These are phyloP conservation scores for Phyllosticta citrichinensis DNA, from an alignment of 2,329 filamentous ascomycete genomes.

Conservation along the genomic window DNA sequence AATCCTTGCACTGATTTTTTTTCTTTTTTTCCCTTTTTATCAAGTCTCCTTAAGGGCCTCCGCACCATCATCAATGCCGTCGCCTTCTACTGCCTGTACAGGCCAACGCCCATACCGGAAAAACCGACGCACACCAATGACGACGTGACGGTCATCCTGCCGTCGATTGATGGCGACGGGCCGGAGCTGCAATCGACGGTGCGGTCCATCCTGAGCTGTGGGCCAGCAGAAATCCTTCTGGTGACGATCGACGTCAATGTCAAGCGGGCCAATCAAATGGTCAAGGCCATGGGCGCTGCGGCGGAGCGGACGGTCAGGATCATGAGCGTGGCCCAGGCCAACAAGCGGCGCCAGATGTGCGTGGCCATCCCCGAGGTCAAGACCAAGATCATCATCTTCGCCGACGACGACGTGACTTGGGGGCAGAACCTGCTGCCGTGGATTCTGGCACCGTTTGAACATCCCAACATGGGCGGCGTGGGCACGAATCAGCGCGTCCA, in stretches of 20 bases:
- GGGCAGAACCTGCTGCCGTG: conserved; percentile 75
- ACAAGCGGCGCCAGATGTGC: conserved; percentile 91
- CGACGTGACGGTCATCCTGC: conserved; percentile 90
- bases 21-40: background rate
- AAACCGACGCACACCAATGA: conserved; percentile 69
- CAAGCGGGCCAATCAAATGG: conserved; percentile 55
- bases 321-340: conserved; percentile 71
- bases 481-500: conserved; percentile 83
- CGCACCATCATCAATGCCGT: conserved; percentile 76
- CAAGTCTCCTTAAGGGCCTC: conserved; percentile 76
- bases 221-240: conserved; percentile 65
- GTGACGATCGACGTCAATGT: conserved; percentile 79
- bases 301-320: conserved; percentile 54
- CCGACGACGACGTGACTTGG: conserved; percentile 94
- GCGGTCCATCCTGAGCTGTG: conserved; percentile 61
- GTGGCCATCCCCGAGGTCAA: conserved; percentile 76
- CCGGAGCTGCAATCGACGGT: conserved; percentile 76
- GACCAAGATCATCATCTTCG: conserved; percentile 81
- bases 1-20: too few relatives aligned
- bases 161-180: conserved; percentile 80
- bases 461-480: conserved; percentile 73
- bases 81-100: conserved; percentile 73
- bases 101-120: conserved; percentile 69
- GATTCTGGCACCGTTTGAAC: conserved; percentile 88
- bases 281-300: conserved; percentile 29